Base-by-base conservation (phyloP, 2,329 filamentous ascomycete genomes). In the Fusarium sp. region DNA sequence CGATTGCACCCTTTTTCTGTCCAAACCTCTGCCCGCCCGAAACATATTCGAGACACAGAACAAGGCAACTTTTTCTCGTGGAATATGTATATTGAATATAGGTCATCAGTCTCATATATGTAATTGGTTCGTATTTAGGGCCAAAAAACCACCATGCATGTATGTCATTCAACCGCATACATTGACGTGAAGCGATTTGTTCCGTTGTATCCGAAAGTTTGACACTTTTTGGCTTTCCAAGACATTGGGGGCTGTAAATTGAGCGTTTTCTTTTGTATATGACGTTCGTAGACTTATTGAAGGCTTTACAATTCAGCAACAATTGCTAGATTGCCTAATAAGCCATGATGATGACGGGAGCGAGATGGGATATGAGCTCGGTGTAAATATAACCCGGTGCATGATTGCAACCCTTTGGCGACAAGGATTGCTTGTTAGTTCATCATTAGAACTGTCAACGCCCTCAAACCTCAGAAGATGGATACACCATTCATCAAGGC, bases 311-410 rank as follows among this genome's bases (percentile, higher is more conserved):
- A 32, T 18, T 49, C 13, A n/a, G 9, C 13, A 12, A 18, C 5
- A 9, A 18, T 9, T 30, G 4, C 10, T 18, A 7, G 3, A 18
- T n/a, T 12, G 9, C n/a, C 5, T 9, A 1, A 18, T 18, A 4
- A 9, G 28, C 21, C 28, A 6, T 18, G 15, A 19, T 23, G 30
- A 33, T 23, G 21, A 23, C 11, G 8, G 30, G 1, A 23, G 28
- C 3, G 3, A 50, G 11, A 5, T 33, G 28, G 0, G 9, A 6
- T 6, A 50, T 32, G 21, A n/a, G 6, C 28, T 37, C n/a, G 49
- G 32, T 25, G 3, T 11, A 53, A 53, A 25, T 28, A 9, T 53
- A 21, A 21, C 32, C 49, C 23, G 49, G 3, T 21, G 32, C 3
- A 16, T 50, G 10, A 52, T 19, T 19, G n/a, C 5, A 25, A 13